Conservation (phyloP, 352 stramenopile genomes). For the Phytophthora nicotianae region DNA sequence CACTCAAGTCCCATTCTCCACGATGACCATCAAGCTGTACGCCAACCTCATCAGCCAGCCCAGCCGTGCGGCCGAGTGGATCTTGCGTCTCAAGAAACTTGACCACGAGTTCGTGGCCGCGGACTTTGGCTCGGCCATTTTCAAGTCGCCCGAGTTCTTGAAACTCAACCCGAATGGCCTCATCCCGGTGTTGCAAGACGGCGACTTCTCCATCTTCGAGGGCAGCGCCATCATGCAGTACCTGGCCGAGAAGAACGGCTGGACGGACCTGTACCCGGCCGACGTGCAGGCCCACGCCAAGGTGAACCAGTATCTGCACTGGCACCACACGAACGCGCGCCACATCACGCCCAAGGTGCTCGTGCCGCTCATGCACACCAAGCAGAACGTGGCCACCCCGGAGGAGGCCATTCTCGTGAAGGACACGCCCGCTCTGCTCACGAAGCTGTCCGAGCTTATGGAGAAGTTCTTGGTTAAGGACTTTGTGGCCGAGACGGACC, state of each 20-base stretch:
- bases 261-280: constrained; percentile 58
- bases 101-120: constrained; percentile 41
- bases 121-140: constrained; percentile 38
- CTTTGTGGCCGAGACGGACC: constrained; percentile 43
- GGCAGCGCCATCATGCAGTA: constrained; percentile 63
- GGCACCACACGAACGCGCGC: constrained; percentile 71
- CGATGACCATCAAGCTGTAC: constrained; percentile 48
- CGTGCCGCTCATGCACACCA: constrained; percentile 43
- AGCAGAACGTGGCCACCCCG: constrained; percentile 31
- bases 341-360: constrained; percentile 53
- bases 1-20: constrained; percentile 11
- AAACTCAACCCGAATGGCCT: constrained; percentile 44
- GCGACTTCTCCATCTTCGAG: constrained; percentile 49
- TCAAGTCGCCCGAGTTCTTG: constrained; percentile 46
- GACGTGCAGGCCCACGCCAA: constrained; percentile 60
- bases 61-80: constrained; percentile 39
- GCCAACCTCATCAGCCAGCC: constrained; percentile 53
- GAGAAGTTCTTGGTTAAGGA: constrained; percentile 56
- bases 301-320: constrained; percentile 76
- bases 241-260: constrained; percentile 55
- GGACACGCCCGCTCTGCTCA: constrained; percentile 31
- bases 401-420: constrained; percentile 34
- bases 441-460: constrained; percentile 41
- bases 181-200: constrained; percentile 47
- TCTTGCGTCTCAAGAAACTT: constrained; percentile 44